Percentiles rank a stretch among this genome's conserved stretches.
These are phyloP conservation scores for Argentina anserina DNA, from an alignment of 306 rosid genomes.

Conservation along the genomic window DNA sequence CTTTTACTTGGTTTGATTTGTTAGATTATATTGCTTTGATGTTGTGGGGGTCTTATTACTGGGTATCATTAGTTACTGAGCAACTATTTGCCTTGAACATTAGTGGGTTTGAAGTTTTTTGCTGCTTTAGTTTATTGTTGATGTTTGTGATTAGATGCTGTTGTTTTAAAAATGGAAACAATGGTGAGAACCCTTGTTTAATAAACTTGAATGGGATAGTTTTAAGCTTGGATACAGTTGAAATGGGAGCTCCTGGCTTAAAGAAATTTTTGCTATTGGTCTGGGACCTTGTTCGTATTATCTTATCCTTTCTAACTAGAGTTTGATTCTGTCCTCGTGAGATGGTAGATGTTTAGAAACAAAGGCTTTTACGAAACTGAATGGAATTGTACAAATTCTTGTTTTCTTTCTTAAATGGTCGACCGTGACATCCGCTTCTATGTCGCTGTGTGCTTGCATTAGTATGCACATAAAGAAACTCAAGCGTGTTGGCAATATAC, in stretches of 20 bases:
- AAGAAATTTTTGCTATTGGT: background rate
- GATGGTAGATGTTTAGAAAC: background rate
- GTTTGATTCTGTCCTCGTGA: no score
- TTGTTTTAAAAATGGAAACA: background rate
- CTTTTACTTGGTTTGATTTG: background rate
- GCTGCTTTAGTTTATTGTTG: background rate
- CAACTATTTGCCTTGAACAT: background rate
- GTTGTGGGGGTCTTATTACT: background rate
- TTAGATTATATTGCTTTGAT: background rate
- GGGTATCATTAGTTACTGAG: background rate
- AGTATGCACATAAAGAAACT: background rate
- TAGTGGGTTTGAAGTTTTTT: background rate
- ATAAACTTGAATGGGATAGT: background rate
- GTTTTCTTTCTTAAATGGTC: background rate
- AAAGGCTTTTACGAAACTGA: background rate
- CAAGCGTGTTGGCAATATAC: slow-evolving; percentile 20
- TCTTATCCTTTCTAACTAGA: background rate
- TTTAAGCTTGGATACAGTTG: background rate
- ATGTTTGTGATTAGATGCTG: background rate
- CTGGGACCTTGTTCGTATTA: background rate
- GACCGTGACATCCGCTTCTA: background rate
- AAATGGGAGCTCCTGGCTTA: background rate
- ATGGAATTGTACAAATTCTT: background rate
- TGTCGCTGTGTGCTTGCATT: background rate
- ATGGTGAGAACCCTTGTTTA: background rate